Evolutionary conservation across 2,329 filamentous ascomycete species (phyloP).

Genomic region (Hypoxylon sp.): DNA sequence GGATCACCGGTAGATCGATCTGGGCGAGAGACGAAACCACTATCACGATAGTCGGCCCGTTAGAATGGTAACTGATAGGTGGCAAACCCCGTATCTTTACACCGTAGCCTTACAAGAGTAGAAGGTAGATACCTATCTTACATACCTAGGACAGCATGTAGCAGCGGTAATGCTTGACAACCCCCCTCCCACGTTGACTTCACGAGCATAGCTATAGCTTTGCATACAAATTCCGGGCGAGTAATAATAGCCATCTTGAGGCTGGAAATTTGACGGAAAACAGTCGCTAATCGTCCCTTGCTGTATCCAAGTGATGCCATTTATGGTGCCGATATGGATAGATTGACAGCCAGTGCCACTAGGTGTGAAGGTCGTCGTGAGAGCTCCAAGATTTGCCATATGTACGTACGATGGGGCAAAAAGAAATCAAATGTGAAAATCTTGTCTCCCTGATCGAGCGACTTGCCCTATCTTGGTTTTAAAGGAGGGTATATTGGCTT

Average conservation of each 20-base stretch:
- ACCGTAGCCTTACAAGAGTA: background rate
- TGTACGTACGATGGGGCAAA: background rate
- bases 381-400: slow-evolving; percentile 23
- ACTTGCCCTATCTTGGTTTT: background rate
- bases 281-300: slow-evolving; percentile 21
- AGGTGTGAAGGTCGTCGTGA: slow-evolving; percentile 16
- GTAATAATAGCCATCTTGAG: slow-evolving; percentile 15
- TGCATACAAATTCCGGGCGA: slow-evolving; percentile 20
- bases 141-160: slow-evolving; percentile 23
- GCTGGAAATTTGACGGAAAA: slow-evolving; percentile 9
- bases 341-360: slow-evolving; percentile 22
- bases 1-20: background rate
- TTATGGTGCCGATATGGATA: slow-evolving; percentile 10
- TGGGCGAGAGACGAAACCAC: background rate
- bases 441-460: background rate
- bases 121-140: background rate
- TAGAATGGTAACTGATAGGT: background rate
- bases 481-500: background rate
- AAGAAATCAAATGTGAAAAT: background rate
- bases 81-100: background rate
- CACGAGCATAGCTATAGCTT: slow-evolving; percentile 13
- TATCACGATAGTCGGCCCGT: background rate
- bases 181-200: background rate
- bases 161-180: slow-evolving; percentile 16
- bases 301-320: background rate